Base-by-base conservation (phyloP, 2,329 filamentous ascomycete species). In the Zymoseptoria crescenta region DNA sequence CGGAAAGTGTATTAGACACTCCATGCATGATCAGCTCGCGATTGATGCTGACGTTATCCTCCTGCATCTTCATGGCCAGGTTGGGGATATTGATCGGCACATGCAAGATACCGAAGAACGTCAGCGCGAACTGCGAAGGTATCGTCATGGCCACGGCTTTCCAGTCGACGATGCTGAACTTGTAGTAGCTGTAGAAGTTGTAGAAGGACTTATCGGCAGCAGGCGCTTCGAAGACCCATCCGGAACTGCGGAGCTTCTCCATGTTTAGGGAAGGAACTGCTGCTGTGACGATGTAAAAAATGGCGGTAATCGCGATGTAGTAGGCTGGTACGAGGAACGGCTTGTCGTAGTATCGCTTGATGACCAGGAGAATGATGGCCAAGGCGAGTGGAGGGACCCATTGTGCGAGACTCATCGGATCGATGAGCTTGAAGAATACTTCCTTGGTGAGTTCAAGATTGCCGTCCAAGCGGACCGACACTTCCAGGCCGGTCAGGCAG, bases 71-170 rank as follows among this genome's bases (percentile, higher is more conserved):
- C 54, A 96, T 87, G 0, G 91, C 94, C 59, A 99, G 77, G 2
- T 94, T 94, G 2, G 94, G 94, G 4, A 99, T 92, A 69, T 99
- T 99, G 75, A 99, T 99, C 0, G 94, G 94, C 2, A 99, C 94
- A 72, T 99, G 94, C 2, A 99, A 82, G 58, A 99, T 87, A 56
- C 94, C 94, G 69, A 99, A 99, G 78, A 99, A 99, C 0, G 94
- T 97, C 61, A 99, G 77, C 0, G 94, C 94, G 68, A 99, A 86
- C 89, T 99, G 97, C 29, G 94, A 92, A 0, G 94, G 94, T 29
- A 96, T 81, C 1, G 88, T 92, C 68, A 91, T 86, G n/a, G 81
- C 76, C 54, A 99, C 82, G 2, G 93, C 94, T 51, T 82, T 81
- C 88, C 90, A 96, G 66, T 92, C 83, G 2, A 97, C 88, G 24